phyloP scores from a whole-genome alignment of 371 early-diverging fungal species.

The Apophysomyces sp. region DNA sequence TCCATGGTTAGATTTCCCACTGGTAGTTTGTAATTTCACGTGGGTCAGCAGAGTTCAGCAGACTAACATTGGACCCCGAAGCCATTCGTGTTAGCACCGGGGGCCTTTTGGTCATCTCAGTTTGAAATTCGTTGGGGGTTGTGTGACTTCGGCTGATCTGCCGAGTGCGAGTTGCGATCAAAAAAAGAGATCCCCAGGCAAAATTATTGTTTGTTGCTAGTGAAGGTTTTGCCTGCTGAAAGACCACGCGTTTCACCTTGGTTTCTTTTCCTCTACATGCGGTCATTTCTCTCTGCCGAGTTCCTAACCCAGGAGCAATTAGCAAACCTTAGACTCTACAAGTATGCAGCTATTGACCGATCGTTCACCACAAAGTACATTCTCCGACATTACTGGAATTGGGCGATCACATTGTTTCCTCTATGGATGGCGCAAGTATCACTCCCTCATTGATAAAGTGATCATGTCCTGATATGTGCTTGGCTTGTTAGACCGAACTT shows the following conservation, averaged over 20 bases:
- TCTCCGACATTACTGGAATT: conserved; percentile 87
- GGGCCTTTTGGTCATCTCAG: too few species aligned
- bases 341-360: conserved; percentile 81
- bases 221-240: too few species aligned
- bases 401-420: conserved; percentile 86
- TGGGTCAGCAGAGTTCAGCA: too few species aligned
- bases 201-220: too few species aligned
- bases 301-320: conserved; percentile 64
- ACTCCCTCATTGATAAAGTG: not conserved
- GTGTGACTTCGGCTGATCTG: not conserved
- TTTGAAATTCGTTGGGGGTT: too few species aligned
- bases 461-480: not conserved
- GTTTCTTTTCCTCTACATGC: conserved; percentile 11
- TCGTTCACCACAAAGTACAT: conserved; percentile 83
- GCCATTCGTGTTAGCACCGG: too few species aligned
- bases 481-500: conserved; percentile 82
- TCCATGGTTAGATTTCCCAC: too few species aligned
- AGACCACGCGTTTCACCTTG: not conserved
- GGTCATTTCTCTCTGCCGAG: conserved; percentile 29
- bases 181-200: not conserved
- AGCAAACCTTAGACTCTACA: conserved; percentile 77
- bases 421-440: conserved; percentile 87
- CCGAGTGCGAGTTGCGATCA: not conserved
- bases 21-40: too few species aligned
- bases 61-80: too few species aligned